phyloP scores from a whole-genome alignment of 352 stramenopile species.

The Pythium oligandrum region DNA sequence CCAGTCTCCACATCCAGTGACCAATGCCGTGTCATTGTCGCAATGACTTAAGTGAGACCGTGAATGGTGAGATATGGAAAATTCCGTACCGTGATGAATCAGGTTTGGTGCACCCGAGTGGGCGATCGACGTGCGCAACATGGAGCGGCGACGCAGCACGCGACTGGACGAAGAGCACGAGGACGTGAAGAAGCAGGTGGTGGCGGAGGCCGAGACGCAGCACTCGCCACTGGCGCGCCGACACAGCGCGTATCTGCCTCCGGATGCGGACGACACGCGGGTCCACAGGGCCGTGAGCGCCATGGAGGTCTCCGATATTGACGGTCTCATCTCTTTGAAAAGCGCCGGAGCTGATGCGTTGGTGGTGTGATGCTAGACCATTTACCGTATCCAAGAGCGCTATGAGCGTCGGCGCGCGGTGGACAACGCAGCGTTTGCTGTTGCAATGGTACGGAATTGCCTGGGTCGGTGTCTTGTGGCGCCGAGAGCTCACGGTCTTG shows the following conservation, averaged over 20 bases:
- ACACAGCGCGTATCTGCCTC: conserved; percentile 44
- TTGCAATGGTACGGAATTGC: conserved; percentile 38
- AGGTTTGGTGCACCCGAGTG: no score
- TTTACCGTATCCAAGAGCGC: conserved; percentile 53
- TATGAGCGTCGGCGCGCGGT: conserved; percentile 58
- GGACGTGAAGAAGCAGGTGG: conserved; percentile 39
- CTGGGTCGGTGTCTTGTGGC: not conserved
- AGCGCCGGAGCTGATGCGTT: not conserved
- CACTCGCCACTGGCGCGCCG: conserved; percentile 9
- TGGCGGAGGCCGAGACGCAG: not conserved
- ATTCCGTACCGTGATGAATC: not conserved
- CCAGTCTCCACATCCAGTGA: conserved; percentile 37
- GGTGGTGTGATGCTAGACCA: conserved; percentile 24
- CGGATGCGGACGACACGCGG: conserved; percentile 1
- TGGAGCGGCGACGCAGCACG: no score
- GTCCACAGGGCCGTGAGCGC: conserved; percentile 11
- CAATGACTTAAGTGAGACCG: conserved; percentile 6
- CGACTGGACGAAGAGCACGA: conserved; percentile 9
- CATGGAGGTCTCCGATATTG: conserved; percentile 29
- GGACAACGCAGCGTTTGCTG: conserved; percentile 47
- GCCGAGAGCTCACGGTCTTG: not conserved
- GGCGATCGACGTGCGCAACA: conserved; percentile 13
- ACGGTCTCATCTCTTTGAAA: no score
- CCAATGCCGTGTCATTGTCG: conserved; percentile 7
- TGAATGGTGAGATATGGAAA: not conserved